phyloP scores from a whole-genome alignment of 495 filamentous ascomycete species.

The Daldinia grandis region DNA sequence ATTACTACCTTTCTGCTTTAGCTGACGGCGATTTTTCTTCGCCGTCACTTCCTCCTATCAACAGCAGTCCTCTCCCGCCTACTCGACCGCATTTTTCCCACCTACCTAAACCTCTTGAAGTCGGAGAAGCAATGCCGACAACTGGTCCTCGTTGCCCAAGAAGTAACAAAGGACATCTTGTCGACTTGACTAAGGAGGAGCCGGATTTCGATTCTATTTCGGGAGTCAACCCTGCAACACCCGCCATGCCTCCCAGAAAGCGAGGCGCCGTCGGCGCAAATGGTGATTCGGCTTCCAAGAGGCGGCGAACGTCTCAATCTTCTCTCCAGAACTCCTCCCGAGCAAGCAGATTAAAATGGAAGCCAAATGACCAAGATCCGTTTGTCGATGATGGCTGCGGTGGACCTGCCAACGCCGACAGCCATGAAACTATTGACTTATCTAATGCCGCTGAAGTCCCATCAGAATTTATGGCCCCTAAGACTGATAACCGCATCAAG shows the following conservation, averaged over 20 bases:
- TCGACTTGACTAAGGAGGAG: constrained; percentile 41
- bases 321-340: constrained; percentile 40
- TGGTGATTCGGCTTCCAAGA: constrained; percentile 31
- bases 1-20: constrained; percentile 42
- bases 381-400: constrained; percentile 47
- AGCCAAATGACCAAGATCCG: constrained; percentile 23
- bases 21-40: constrained; percentile 49
- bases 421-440: constrained; percentile 68
- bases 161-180: constrained; percentile 22
- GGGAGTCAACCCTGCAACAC: constrained; percentile 31
- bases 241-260: constrained; percentile 39
- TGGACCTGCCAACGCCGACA: constrained; percentile 34
- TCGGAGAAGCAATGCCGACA: constrained; percentile 32
- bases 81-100: constrained; percentile 25
- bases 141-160: constrained; percentile 2
- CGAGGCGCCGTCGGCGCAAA: constrained; percentile 15
- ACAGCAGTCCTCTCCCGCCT: constrained; percentile 33
- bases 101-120: constrained; percentile 26
- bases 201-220: constrained; percentile 21
- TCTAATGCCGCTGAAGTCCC: constrained; percentile 63
- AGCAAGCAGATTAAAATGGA: constrained; percentile 45
- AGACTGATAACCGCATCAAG: constrained; percentile 61
- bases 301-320: constrained; percentile 41
- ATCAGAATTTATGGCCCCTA: constrained; percentile 58
- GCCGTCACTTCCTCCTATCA: constrained; percentile 46